Evolutionary conservation across 805 yeast species (phyloP).

Genomic region (Cyberlindnera mycetangii): DNA sequence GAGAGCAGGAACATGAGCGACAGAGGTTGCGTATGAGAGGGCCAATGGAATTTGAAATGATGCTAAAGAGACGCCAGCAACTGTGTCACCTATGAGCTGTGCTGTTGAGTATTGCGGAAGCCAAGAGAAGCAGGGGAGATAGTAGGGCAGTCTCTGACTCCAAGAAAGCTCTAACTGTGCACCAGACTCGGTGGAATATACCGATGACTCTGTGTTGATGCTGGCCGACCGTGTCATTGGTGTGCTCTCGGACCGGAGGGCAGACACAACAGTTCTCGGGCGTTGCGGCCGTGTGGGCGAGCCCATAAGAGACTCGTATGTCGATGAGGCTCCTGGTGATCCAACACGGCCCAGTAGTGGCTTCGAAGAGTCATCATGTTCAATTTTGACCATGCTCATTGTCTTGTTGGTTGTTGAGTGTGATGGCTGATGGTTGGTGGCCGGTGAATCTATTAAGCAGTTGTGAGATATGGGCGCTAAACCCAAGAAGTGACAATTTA

Average conservation of each 20-base stretch:
- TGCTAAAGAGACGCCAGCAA: constrained; percentile 86
- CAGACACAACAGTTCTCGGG: constrained; percentile 23
- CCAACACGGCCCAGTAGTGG: constrained; percentile 12
- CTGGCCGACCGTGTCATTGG: constrained; percentile 7
- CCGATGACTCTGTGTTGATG: constrained; percentile 8
- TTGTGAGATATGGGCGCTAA: too few relatives aligned
- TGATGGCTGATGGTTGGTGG: neutral
- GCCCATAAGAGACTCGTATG: constrained; percentile 13
- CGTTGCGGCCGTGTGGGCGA: constrained; percentile 12
- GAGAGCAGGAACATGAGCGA: constrained; percentile 80
- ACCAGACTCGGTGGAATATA: constrained; percentile 12
- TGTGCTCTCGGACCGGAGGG: constrained; percentile 1
- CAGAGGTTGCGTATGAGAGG: constrained; percentile 66
- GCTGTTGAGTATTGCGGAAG: constrained; percentile 44
- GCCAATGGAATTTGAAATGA: constrained; percentile 90
- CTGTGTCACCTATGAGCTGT: constrained; percentile 54
- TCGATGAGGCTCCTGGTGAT: constrained; percentile 1
- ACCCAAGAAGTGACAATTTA: too few relatives aligned
- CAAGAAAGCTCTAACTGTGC: constrained; percentile 11
- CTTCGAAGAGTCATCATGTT: constrained; percentile 3
- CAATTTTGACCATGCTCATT: constrained; percentile 1
- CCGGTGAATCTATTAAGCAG: too few relatives aligned
- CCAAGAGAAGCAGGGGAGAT: constrained; percentile 70
- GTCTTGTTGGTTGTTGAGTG: neutral
- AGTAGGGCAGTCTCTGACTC: constrained; percentile 47